Evolutionary conservation across 257 asterid genomes (phyloP).

Genomic region (Nicotiana tabacum): DNA sequence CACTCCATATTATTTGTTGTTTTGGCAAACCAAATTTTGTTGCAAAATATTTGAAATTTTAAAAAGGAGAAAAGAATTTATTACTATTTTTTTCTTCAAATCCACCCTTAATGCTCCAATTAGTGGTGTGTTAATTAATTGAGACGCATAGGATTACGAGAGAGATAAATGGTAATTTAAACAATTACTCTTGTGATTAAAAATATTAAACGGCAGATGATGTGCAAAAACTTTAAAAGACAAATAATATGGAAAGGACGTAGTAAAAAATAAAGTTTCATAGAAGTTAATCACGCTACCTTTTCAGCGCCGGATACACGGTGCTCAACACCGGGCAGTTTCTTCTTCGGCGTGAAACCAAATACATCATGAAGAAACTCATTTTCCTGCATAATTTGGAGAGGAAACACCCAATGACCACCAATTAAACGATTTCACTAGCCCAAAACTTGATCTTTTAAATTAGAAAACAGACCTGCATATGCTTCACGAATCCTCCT

Average conservation of each 20-base stretch:
- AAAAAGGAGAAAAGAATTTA: too few relatives aligned
- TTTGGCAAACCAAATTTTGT: too few relatives aligned
- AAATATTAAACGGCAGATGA: too few relatives aligned
- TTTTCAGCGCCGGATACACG: slow-evolving; percentile 58
- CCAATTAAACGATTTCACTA: neutral
- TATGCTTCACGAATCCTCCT: slow-evolving; percentile 95
- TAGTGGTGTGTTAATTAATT: too few relatives aligned
- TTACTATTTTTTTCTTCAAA: too few relatives aligned
- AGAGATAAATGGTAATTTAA: too few relatives aligned
- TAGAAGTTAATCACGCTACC: slow-evolving; percentile 31
- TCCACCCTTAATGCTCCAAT: too few relatives aligned
- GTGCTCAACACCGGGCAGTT: slow-evolving; percentile 35
- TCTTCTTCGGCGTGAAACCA: slow-evolving; percentile 66
- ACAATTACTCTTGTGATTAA: too few relatives aligned
- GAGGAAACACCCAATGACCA: neutral
- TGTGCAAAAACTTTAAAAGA: too few relatives aligned
- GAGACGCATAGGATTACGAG: too few relatives aligned
- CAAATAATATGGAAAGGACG: neutral
- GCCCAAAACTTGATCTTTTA: neutral
- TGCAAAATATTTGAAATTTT: too few relatives aligned
- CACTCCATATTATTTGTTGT: too few relatives aligned
- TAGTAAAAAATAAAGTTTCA: neutral
- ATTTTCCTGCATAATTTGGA: slow-evolving; percentile 52
- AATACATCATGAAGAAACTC: slow-evolving; percentile 86
- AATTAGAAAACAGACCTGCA: slow-evolving; percentile 53